Evolutionary conservation across 352 stramenopile species (phyloP).

Genomic region (Phytophthora nicotianae): DNA sequence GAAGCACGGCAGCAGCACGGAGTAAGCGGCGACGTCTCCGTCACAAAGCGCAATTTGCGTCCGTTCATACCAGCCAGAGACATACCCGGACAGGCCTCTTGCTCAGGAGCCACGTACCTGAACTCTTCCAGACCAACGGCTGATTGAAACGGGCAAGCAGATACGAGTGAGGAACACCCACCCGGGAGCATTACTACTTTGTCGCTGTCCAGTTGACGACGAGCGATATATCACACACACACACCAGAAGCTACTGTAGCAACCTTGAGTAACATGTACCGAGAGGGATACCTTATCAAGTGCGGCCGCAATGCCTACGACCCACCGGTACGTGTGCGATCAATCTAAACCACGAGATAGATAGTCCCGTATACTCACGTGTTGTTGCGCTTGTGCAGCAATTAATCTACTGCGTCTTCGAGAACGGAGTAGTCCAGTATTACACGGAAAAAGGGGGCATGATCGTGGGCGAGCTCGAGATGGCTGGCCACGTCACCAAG

Average conservation of each 20-base stretch:
- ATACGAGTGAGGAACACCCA: slow-evolving; percentile 1
- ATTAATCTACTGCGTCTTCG: slow-evolving; percentile 80
- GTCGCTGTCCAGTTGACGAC: slow-evolving; percentile 16
- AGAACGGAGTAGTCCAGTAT: slow-evolving; percentile 72
- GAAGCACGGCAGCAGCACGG: not conserved
- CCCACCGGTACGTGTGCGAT: slow-evolving; percentile 46
- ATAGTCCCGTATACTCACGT: slow-evolving; percentile 6
- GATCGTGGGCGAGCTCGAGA: slow-evolving; percentile 61
- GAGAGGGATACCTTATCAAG: slow-evolving; percentile 81
- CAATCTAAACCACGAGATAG: not conserved
- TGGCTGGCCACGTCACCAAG: slow-evolving; percentile 77
- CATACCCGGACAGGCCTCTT: slow-evolving; percentile 23
- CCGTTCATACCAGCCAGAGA: slow-evolving; percentile 23
- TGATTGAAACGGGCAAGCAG: slow-evolving; percentile 18
- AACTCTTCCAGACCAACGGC: slow-evolving; percentile 6
- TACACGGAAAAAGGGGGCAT: slow-evolving; percentile 78
- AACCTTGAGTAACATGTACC: slow-evolving; percentile 59
- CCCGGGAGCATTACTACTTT: not conserved
- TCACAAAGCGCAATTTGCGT: slow-evolving; percentile 32
- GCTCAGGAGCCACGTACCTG: slow-evolving; percentile 1
- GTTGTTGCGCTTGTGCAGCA: slow-evolving; percentile 37
- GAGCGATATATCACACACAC: slow-evolving; percentile 6
- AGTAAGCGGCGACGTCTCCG: slow-evolving; percentile 7
- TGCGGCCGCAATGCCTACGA: slow-evolving; percentile 57
- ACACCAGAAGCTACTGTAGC: not conserved